Base-by-base conservation (phyloP, 2,329 filamentous ascomycete species). In the Pseudogymnoascus sp. region DNA sequence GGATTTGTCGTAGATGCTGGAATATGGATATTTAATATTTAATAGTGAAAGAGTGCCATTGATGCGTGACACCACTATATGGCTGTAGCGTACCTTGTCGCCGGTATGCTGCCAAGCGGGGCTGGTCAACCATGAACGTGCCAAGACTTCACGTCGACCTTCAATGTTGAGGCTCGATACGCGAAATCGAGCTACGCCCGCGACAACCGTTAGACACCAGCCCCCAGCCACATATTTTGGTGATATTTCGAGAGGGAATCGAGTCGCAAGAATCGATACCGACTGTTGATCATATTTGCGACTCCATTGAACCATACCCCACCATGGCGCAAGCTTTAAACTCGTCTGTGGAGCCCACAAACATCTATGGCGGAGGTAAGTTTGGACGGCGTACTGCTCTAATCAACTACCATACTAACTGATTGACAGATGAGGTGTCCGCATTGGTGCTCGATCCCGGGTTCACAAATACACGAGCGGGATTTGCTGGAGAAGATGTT, bases 401-500 rank as follows among this genome's bases (percentile, higher is more conserved):
- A 36, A 63, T 39, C 41, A 61, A 28, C 54, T 51, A 51, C 37
- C 37, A 51, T 60, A 39, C 31, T 60, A 41, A 64, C 61, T 61
- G 28, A 41, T 45, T 65, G 61, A 65, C 72, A 96, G 95, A 99
- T 81, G 95, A 99, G 80, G 93, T 99, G 69, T 96, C 93, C 37
- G 96, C 96, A 62, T 90, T 99, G 70, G 91, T 99, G 39, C 90
- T 99, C 74, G 95, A 99, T 75, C 90, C 95, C 2, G 95, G 96
- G 67, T 97, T 92, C 79, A 91, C 90, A 73, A 89, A 87, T 70
- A 93, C 90, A 43, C 92, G 96, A 77, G 95, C 93, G 66, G 95
- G 95, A 65, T 99, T 98, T 74, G 96, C 96, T 11, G 95, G 96
- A 74, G 96, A 99, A 84, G 95, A 99, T 78, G 89, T 92, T 0